Evolutionary conservation across 2,329 filamentous ascomycete genomes (phyloP), one percentile per base, ranked within the genome.

Genomic region (Ustulina deusta): DNA sequence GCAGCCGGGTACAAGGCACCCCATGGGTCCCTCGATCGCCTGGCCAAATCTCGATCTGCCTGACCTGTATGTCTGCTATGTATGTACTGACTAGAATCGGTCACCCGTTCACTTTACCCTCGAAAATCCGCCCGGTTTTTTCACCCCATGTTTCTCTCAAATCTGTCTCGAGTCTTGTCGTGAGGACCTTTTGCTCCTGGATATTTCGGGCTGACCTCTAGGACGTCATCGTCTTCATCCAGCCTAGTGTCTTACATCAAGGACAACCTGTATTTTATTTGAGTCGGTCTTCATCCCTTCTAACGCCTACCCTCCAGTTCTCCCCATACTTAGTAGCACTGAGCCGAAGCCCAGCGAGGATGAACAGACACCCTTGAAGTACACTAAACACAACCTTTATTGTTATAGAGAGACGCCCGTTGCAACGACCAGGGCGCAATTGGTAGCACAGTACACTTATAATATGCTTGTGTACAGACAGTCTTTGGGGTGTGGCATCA

Each of bases 21-120:
- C 54, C 38, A 55, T 44, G 36, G 15, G 48, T 55, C 34, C 29
- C 15, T 70, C 71, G 72, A 73, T 73, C 65, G 38, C 61, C 61
- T 61, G 49, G 62, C 54, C 61, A 73, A 73, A 72, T 69, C 72
- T 71, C 72, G 71, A 73, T 74, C 72, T 68, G 36, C 67, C 29
- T 38, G 49, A n/a, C 20, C 54, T 54, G 15, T 49, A 25, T 15
- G 25, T 56, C 32, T 17, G n/a, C 56, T 58, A 25, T 40, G 51
- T 56, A 61, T 27, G 15, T 42, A 46, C 55, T 42, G 34, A 58
- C 36, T 34, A 17, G 44, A 49, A 58, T 58, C 54, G 44, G 52
- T 34, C 58, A 54, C 29, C 64, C 46, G 48, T 63, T 36, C 29
- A 51, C 58, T 62, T 65, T 61, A 55, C 66, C 58, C 63, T 65